Conservation (phyloP, 208 protist species). For the Crithidia bombi region DNA sequence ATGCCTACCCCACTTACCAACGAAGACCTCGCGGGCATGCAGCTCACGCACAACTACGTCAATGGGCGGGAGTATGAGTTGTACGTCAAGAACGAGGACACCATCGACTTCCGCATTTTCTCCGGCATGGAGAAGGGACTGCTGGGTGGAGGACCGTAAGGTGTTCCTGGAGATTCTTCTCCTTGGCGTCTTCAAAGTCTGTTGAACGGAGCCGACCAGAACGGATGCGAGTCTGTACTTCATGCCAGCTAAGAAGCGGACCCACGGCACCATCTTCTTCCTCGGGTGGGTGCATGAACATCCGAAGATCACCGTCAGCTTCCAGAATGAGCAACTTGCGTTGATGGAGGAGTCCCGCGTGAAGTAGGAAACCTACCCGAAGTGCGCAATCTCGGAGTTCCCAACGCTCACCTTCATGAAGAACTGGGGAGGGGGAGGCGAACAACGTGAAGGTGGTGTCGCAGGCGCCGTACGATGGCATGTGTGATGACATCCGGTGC, state of each 20-base stretch:
- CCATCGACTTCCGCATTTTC: slow-evolving; percentile 15
- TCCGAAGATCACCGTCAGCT: slow-evolving; percentile 4
- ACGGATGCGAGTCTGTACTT: slow-evolving; percentile 20
- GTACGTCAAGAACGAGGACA: slow-evolving; percentile 23
- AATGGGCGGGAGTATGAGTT: slow-evolving; percentile 22
- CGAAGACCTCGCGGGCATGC: slow-evolving; percentile 8
- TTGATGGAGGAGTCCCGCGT: slow-evolving; percentile 16
- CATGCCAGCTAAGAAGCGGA: slow-evolving; percentile 9
- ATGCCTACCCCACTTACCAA: neutral
- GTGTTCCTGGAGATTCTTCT: slow-evolving; percentile 9
- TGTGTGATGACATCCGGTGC: slow-evolving; percentile 9
- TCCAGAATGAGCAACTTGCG: slow-evolving; percentile 2
- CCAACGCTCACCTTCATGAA: slow-evolving; percentile 11
- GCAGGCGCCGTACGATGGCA: slow-evolving; percentile 14
- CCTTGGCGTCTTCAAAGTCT: slow-evolving; percentile 12
- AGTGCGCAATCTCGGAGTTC: slow-evolving; percentile 9
- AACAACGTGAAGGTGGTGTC: slow-evolving; percentile 17
- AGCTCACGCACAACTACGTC: slow-evolving; percentile 22
- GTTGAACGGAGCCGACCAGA: slow-evolving; percentile 13
- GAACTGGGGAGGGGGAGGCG: slow-evolving; percentile 18
- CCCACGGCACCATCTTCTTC: slow-evolving; percentile 16
- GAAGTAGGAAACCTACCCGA: slow-evolving; percentile 19
- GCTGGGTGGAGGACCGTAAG: slow-evolving; percentile 10
- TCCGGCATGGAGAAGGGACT: slow-evolving; percentile 2
- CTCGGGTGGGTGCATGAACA: slow-evolving; percentile 10